phyloP scores from a whole-genome alignment of 345 rosid species.

The Pseudoturritis turrita region DNA sequence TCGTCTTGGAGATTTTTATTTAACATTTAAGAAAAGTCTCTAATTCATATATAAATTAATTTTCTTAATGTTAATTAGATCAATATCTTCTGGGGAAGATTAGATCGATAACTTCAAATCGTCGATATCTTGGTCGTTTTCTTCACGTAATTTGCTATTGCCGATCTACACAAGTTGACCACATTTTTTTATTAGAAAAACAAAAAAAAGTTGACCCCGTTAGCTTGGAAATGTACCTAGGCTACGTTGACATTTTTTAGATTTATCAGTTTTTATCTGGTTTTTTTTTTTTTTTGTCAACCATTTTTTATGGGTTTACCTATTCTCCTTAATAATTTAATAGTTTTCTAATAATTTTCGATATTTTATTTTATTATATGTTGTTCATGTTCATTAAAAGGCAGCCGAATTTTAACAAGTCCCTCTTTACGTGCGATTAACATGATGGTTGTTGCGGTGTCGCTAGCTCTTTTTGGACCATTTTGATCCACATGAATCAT shows the following conservation, averaged over 20 bases:
- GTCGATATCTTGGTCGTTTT: constrained; percentile 15
- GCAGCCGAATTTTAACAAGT: not conserved
- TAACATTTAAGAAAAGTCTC: not conserved
- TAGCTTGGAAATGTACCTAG: constrained; percentile 16
- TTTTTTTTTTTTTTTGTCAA: not conserved
- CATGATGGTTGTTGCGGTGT: not conserved
- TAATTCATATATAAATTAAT: not conserved
- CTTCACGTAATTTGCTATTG: not conserved
- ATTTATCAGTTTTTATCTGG: not conserved
- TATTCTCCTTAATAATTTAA: not conserved
- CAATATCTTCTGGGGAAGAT: not conserved
- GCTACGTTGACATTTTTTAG: constrained; percentile 15
- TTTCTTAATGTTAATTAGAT: not conserved
- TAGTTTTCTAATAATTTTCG: not conserved
- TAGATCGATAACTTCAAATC: constrained; percentile 5
- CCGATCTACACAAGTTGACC: constrained; percentile 5
- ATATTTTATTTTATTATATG: not conserved
- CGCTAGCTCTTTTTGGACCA: not conserved
- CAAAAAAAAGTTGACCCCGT: constrained; percentile 33
- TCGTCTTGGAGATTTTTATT: not conserved
- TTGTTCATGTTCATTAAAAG: constrained; percentile 2
- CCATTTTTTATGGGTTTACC: not conserved
- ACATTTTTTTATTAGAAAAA: no score
- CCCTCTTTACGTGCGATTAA: not conserved
- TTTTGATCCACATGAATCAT: constrained; percentile 1